Conservation (phyloP, 768 basidiomycete species). For the Boletus coccyginus region DNA sequence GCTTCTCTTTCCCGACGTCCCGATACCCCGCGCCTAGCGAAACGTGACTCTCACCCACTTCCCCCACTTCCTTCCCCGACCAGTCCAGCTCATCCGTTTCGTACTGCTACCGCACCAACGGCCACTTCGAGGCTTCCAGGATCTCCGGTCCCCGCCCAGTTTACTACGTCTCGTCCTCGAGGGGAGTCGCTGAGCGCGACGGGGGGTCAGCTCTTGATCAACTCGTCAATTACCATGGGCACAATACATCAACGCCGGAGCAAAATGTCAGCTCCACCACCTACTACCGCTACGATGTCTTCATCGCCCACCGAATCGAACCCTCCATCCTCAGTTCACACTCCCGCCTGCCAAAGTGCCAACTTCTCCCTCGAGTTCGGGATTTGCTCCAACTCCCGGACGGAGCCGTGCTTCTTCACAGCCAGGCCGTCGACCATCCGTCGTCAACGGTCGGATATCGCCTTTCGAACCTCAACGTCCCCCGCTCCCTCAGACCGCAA, state of each 20-base stretch:
- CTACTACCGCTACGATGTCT: constrained; percentile 22
- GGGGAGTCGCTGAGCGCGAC: constrained; percentile 46
- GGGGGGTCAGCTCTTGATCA: constrained; percentile 47
- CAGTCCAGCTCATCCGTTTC: constrained; percentile 27
- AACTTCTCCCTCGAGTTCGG: constrained; percentile 41
- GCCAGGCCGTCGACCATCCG: constrained; percentile 67
- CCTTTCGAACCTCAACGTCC: constrained; percentile 50
- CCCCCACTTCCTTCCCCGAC: constrained; percentile 62
- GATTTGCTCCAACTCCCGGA: constrained; percentile 35
- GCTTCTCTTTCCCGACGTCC: constrained; percentile 32
- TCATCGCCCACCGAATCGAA: constrained; percentile 40
- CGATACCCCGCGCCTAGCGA: constrained; percentile 42
- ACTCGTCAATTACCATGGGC: constrained; percentile 55
- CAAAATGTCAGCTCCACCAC: constrained; percentile 62
- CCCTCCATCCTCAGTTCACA: constrained; percentile 35
- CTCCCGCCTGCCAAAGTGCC: constrained; percentile 27
- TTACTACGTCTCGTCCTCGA: constrained; percentile 50
- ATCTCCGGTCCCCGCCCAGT: constrained; percentile 43
- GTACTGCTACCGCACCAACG: constrained; percentile 22
- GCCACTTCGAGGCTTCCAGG: constrained; percentile 40
- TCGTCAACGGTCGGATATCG: constrained; percentile 49
- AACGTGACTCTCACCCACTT: constrained; percentile 60
- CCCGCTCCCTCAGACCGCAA: constrained; percentile 45
- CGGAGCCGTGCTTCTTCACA: constrained; percentile 75
- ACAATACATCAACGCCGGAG: constrained; percentile 67